phyloP scores from a whole-genome alignment of 2,329 filamentous ascomycete genomes.

The Diaporthe helianthi region DNA sequence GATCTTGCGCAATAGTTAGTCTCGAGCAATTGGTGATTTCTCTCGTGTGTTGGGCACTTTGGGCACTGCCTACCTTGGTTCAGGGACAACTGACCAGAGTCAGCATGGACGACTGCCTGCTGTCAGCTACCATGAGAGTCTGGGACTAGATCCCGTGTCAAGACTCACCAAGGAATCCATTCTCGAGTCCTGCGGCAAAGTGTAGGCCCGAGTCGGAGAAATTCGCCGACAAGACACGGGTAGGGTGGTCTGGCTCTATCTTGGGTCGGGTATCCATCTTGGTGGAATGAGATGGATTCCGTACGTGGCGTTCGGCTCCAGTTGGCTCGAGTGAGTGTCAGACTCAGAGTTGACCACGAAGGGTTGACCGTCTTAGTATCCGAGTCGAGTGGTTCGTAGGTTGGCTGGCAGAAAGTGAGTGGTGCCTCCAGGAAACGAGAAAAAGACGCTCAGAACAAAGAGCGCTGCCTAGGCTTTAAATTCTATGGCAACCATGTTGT shows the following conservation, averaged over 20 bases:
- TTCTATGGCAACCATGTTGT: conserved; percentile 26
- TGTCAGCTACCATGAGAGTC: conserved; percentile 39
- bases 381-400: background rate
- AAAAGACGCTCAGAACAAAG: conserved; percentile 8
- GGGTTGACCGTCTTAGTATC: background rate
- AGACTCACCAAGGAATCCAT: conserved; percentile 79
- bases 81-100: conserved; percentile 73
- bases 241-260: conserved; percentile 78
- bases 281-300: conserved; percentile 20
- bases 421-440: background rate
- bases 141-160: background rate
- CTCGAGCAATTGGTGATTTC: background rate
- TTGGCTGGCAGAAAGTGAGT: conserved; percentile 12
- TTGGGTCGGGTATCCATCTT: conserved; percentile 88
- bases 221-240: conserved; percentile 79
- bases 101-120: conserved; percentile 71
- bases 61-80: conserved; percentile 41
- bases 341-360: conserved; percentile 1
- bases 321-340: background rate
- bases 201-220: conserved; percentile 88
- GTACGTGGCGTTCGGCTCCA: background rate
- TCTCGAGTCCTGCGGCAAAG: conserved; percentile 86
- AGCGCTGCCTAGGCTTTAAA: conserved; percentile 24
- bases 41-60: conserved; percentile 42
- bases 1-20: conserved; percentile 57